Conservation (phyloP, 2,329 filamentous ascomycete species). For the Kalmusia sp. region DNA sequence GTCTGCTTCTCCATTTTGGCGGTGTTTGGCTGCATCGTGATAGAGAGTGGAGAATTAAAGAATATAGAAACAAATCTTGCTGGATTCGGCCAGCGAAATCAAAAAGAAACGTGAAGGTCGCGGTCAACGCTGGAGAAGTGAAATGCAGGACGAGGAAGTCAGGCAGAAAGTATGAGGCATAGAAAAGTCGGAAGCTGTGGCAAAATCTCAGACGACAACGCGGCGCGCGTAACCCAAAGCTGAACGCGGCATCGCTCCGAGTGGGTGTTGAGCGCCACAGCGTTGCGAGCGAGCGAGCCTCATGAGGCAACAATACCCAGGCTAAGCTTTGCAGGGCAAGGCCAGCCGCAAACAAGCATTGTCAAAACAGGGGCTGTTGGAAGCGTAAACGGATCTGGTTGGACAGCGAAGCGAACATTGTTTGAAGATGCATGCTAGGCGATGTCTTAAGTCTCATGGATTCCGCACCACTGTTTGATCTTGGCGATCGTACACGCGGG, state of each 20-base stretch:
- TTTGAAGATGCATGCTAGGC: conserved; percentile 35
- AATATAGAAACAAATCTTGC: conserved; percentile 7
- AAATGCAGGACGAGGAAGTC: conserved; percentile 2
- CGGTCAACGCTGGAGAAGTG: conserved; percentile 20
- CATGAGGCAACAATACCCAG: conserved; percentile 32
- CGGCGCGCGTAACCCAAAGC: background rate
- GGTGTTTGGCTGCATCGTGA: background rate
- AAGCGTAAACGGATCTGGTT: conserved; percentile 26
- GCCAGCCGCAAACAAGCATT: conserved; percentile 33
- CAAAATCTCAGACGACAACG: conserved; percentile 1
- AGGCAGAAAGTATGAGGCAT: conserved; percentile 4
- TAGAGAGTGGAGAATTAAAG: conserved; percentile 13
- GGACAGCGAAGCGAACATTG: conserved; percentile 26
- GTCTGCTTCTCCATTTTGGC: conserved; percentile 34
- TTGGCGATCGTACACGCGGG: conserved; percentile 39
- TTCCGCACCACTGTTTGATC: conserved; percentile 45
- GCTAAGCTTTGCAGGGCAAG: conserved; percentile 15
- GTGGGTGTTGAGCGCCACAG: conserved; percentile 1
- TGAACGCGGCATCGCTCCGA: background rate
- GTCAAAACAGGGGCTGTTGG: conserved; percentile 20
- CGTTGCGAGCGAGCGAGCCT: conserved; percentile 9
- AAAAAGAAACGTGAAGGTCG: conserved; percentile 11
- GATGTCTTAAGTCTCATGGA: conserved; percentile 31
- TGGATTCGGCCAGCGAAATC: conserved; percentile 28
- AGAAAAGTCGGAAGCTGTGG: conserved; percentile 4